These are phyloP conservation scores for Lipomyces lipofer DNA, from an alignment of 805 yeast genomes.

Conservation along the genomic window DNA sequence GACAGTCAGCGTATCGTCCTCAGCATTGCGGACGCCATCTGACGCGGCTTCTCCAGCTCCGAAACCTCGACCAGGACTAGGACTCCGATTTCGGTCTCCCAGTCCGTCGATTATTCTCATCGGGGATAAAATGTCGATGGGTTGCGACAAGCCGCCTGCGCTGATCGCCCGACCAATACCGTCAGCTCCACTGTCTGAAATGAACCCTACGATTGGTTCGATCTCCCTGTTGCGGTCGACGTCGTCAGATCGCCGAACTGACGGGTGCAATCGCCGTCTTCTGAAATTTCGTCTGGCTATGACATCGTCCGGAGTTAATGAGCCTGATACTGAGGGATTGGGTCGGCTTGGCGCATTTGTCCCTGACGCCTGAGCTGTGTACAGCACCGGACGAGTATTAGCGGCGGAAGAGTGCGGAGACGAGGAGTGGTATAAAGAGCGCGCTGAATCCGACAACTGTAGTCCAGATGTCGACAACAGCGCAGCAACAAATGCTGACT, in stretches of 20 bases:
- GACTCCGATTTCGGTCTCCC: constrained; percentile 10
- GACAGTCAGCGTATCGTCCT: background rate
- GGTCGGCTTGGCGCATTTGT: background rate
- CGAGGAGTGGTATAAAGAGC: background rate
- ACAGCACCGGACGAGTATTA: no score
- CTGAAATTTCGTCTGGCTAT: background rate
- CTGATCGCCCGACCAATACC: background rate
- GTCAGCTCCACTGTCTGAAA: background rate
- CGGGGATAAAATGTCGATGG: background rate
- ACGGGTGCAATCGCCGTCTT: constrained; percentile 4
- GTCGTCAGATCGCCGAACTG: background rate
- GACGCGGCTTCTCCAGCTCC: background rate
- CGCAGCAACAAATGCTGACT: background rate
- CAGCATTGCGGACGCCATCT: background rate
- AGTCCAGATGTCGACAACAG: background rate
- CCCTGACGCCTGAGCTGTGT: background rate
- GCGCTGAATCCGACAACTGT: background rate
- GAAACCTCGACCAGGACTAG: background rate
- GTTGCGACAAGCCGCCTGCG: background rate
- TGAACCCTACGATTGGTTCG: background rate
- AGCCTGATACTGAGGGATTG: no score
- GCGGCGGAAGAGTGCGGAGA: background rate
- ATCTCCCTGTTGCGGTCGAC: background rate
- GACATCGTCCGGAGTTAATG: background rate
- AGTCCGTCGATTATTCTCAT: background rate